phyloP scores from a whole-genome alignment of 805 yeast species.

The Candida boleticola region DNA sequence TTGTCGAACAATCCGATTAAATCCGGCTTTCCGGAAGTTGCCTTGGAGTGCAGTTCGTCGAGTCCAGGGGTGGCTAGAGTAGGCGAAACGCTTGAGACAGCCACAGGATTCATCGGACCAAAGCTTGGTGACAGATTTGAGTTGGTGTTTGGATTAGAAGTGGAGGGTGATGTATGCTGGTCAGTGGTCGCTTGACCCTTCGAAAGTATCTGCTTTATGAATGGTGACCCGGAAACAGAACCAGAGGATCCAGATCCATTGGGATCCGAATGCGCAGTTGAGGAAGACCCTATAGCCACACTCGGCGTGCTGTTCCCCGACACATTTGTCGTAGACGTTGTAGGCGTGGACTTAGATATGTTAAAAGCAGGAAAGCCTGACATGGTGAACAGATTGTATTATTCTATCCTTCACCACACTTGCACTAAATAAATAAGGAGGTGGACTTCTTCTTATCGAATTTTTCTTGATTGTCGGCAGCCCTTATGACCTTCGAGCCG shows the following conservation, averaged over 20 bases:
- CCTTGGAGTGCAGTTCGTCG: conserved; percentile 9
- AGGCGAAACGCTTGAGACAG: conserved; percentile 19
- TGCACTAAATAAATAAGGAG: no score
- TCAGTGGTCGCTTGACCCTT: conserved; percentile 7
- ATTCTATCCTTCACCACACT: no score
- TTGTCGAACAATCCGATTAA: conserved; percentile 35
- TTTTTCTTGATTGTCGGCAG: no score
- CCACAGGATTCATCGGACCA: conserved; percentile 7
- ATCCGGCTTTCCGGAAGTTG: conserved; percentile 12
- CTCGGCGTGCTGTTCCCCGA: conserved; percentile 7
- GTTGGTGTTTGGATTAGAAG: conserved; percentile 6
- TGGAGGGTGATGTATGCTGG: conserved; percentile 11
- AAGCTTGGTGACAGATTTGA: conserved; percentile 6
- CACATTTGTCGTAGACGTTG: conserved; percentile 39
- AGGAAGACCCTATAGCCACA: background rate
- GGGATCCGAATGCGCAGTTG: background rate
- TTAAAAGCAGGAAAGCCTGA: conserved; percentile 26
- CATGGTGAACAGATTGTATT: no score
- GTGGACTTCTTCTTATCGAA: no score
- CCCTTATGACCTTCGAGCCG: no score
- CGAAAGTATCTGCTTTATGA: conserved; percentile 14
- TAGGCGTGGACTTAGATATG: conserved; percentile 37
- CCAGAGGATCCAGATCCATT: conserved; percentile 3
- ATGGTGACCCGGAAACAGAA: conserved; percentile 13
- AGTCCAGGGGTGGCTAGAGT: conserved; percentile 17